Evolutionary conservation across 2,329 filamentous ascomycete genomes (phyloP), one percentile per base, ranked within the genome.

Genomic region (Diaporthe humulicola): DNA sequence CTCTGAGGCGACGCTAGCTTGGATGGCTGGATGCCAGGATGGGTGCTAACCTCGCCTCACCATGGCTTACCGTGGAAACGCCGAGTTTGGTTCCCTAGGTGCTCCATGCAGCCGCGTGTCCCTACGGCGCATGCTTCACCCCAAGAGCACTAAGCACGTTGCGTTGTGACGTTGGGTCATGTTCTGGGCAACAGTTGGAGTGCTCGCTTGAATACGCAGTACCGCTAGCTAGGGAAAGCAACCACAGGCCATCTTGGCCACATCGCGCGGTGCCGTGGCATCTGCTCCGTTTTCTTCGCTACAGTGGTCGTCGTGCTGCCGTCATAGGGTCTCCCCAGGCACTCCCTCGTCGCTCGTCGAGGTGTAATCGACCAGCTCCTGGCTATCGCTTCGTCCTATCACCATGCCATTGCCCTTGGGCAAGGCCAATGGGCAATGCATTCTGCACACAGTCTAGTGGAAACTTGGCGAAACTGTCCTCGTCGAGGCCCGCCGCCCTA

Each of bases 381-480:
- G 42, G 28, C 42, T 17, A 33, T 36, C n/a, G 58, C 56, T 61
- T 42, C 30, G 10, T 15, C 69, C 17, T 61, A 25, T 38, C 36
- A 30, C 56, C 38, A 52, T 61, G 25, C 25, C 56, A 60, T 45
- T 48, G 42, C 22, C 42, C 30, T 12, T 19, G 57, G 40, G 45
- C 33, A 52, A 40, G 15, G 40, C 58, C 38, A 40, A 28, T 61
- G 50, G 56, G 33, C 14, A 38, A n/a, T 48, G 33, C 10, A 33
- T 61, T 38, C 54, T 71, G 40, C 54, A 71, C 40, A 36, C 56
- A 71, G 38, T 50, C 56, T 71, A 61, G 56, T 61, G 70, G 56
- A 40, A 54, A 45, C 56, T 71, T 52, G 30, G 38, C 70, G 40
- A 52, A n/a, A 60, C 56, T 50, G 52, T 40, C 54, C 69, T 71